Base-by-base conservation (phyloP, 2,329 filamentous ascomycete genomes). In the Metarhizium anisopliae region DNA sequence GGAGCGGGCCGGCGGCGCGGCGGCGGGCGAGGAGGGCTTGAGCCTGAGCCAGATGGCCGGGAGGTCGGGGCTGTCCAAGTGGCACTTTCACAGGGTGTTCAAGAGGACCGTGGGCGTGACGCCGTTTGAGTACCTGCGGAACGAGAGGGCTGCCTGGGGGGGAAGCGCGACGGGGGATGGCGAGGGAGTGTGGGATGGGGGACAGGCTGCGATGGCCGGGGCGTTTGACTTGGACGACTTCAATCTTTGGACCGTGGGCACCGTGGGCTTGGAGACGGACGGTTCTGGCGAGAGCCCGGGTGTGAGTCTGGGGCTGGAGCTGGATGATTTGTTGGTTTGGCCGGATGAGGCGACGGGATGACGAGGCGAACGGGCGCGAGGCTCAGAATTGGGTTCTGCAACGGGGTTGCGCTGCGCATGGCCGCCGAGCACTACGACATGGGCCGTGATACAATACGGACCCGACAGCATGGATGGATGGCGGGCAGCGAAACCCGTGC, bases 81-180 rank as follows among this genome's bases (percentile, higher is more conserved):
- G 80, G 67, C 80, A 84, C 62, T 80, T 84, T 52, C 79, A 82
- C 61, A 75, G 80, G 29, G 73, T 80, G 4, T 84, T 84, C 63
- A 84, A 81, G 66, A 76, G 75, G 62, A 74, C 73, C 47, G 75
- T 74, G 16, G 79, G 80, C 7, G 56, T 77, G 47, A 83, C 81
- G 47, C 72, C 72, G 13, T 61, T 59, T 7, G 69, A 69, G 59
- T 74, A 68, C 52, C 51, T 70, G 52, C 60, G 63, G 43, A 50
- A 58, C 47, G 59, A 64, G 52, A 61, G 58, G 14, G 14, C 11
- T 16, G 47, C 49, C 14, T 52, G 49, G 50, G 50, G n/a, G 7
- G 18, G 43, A 5, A 47, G 43, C 25, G 25, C 25, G 25, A 25
- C 25, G 25, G 25, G 25, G 25, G 25, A 25, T 25, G 25, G 25